These are phyloP conservation scores for Pezicula rhizophila DNA, from an alignment of 2,329 filamentous ascomycete genomes.

Conservation along the genomic window DNA sequence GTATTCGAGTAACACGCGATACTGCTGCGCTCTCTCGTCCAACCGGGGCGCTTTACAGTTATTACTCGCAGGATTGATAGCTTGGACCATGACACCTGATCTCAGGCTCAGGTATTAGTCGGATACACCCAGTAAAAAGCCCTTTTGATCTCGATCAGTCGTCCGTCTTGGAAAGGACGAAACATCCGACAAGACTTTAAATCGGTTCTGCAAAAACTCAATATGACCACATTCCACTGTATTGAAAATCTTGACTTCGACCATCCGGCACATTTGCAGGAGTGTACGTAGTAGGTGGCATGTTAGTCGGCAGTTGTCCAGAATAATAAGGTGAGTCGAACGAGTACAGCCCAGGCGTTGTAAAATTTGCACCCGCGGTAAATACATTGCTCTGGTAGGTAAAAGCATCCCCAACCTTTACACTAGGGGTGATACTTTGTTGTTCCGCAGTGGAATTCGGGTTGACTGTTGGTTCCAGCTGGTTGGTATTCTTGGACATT, in stretches of 20 bases:
- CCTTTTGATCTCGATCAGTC: too few relatives aligned
- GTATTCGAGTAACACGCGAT: too few relatives aligned
- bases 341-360: constrained; percentile 11
- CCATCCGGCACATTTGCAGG: constrained; percentile 2
- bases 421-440: neutral
- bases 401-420: constrained; percentile 4
- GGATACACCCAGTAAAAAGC: too few relatives aligned
- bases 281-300: constrained; percentile 8
- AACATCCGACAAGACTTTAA: too few relatives aligned
- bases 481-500: constrained; percentile 3
- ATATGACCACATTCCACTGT: constrained; percentile 13
- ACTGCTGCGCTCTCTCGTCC: too few relatives aligned
- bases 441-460: neutral
- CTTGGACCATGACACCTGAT: too few relatives aligned
- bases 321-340: constrained; percentile 13
- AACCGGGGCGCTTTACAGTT: too few relatives aligned
- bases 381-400: constrained; percentile 5
- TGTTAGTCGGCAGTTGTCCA: constrained; percentile 1
- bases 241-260: constrained; percentile 13
- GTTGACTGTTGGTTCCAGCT: neutral
- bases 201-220: neutral
- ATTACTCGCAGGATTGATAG: too few relatives aligned
- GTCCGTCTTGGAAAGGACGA: too few relatives aligned
- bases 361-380: constrained; percentile 7
- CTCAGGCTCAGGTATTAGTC: too few relatives aligned